Evolutionary conservation across 1,139 yeast species (phyloP).

Genomic region (Candida smagusa): DNA sequence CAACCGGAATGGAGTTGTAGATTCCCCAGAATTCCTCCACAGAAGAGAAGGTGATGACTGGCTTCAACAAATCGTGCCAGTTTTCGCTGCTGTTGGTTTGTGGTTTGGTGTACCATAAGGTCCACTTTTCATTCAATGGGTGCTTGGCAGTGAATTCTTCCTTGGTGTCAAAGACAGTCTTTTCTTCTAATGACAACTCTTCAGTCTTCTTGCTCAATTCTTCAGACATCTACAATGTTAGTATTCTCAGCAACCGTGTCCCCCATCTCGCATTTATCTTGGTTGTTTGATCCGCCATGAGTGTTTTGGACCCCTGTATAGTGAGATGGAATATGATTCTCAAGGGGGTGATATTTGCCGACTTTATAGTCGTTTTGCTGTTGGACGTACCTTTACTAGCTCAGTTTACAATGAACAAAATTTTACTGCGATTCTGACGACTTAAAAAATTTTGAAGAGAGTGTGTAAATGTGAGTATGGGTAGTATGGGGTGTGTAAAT

Average conservation of each 20-base stretch:
- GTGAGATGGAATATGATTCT: no score
- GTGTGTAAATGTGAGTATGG: no score
- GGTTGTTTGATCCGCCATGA: no score
- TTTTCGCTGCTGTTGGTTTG: slow-evolving; percentile 74
- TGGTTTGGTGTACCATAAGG: slow-evolving; percentile 97
- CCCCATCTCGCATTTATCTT: not conserved
- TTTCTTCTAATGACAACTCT: slow-evolving; percentile 48
- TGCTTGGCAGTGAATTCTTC: slow-evolving; percentile 80
- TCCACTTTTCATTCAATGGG: slow-evolving; percentile 92
- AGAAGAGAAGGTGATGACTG: slow-evolving; percentile 85
- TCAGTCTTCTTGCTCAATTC: slow-evolving; percentile 55
- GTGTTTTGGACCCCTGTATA: no score
- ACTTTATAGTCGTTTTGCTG: not conserved
- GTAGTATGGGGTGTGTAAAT: no score
- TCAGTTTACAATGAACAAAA: slow-evolving; percentile 3
- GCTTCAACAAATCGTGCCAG: slow-evolving; percentile 92
- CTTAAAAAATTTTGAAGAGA: no score
- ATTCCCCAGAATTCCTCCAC: slow-evolving; percentile 99
- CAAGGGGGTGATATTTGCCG: not conserved
- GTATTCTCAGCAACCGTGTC: slow-evolving; percentile 6
- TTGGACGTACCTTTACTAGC: slow-evolving; percentile 1
- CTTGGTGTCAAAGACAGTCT: slow-evolving; percentile 63
- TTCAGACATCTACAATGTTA: slow-evolving; percentile 38
- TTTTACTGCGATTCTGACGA: slow-evolving; percentile 3
- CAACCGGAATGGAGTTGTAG: slow-evolving; percentile 89